Evolutionary conservation across 2,329 filamentous ascomycete species (phyloP), one percentile per base, ranked within the genome.

Genomic region (Aspergillus piperis): DNA sequence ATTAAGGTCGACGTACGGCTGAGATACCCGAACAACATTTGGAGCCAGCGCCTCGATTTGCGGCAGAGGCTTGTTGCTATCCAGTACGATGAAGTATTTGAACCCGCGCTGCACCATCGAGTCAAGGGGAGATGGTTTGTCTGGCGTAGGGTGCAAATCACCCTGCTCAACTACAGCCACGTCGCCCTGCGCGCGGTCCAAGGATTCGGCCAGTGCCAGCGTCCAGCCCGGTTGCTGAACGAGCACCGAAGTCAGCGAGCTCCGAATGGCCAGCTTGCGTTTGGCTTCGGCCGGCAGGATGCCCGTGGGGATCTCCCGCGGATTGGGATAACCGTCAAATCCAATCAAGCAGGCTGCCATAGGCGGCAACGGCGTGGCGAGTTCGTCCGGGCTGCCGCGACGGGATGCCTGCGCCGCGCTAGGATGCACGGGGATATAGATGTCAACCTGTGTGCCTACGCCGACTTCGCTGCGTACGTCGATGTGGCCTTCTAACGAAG

Each of bases 401-500:
- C 30, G n/a, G 21, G 17, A 25, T n/a, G 21, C 10, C 6, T 38
- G 36, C 19, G 21, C 11, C 5, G 36, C 13, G 15, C 8, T 17
- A 6, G 51, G 49, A 2, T 61, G 36, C 1, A 69, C 65, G 2
- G 70, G 69, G 19, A 71, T 66, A 39, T 64, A 67, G 5, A 73
- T 61, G 53, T 70, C 66, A 1, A 68, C 67, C 38, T 68, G 66
- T 0, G 68, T 70, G 0, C 68, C 68, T 8, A 65, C 54, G 15
- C 59, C 64, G 2, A 62, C 7, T 39, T 69, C 67, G 51, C 77
- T 83, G 17, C 76, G 77, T 21, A 88, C 78, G 8, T 83, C 78
- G 21, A 89, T 83, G 1, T 77, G 77, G 0, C 86, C 86, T 3
- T 80, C 80, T 0, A 88, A 75, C 42, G 82, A 82, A 25, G 81